Base-by-base conservation (phyloP, 1,284 basidiomycete species). In the Malassezia restricta region DNA sequence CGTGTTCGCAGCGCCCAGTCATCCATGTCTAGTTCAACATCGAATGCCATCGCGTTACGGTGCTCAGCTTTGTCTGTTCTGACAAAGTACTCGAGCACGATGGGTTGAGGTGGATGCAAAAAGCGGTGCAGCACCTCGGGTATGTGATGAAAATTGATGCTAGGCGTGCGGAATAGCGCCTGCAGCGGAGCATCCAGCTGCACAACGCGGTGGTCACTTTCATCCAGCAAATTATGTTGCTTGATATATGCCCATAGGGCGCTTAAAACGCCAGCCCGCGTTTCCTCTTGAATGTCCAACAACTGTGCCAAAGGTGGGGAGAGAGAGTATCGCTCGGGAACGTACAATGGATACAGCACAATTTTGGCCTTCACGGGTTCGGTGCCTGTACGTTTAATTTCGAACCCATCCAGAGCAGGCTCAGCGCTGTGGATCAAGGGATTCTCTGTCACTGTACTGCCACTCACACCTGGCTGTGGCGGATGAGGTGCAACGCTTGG, bases 161-260 rank as follows among this genome's bases (percentile, higher is more conserved):
- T 84, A 33, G 62, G 56, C 17, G 65, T 65, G 52, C 61, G 56
- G 49, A 71, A 60, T 29, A 72, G 59, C 29, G 59, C 57, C 29
- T 59, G 57, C 27, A 72, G 57, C 20, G 65, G 53, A 15, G 57
- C 83, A 58, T 95, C 85, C 1, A 84, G 79, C 39, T 82, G 81
- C 56, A 96, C 81, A 48, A 83, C 76, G 42, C 85, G 81, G 51
- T 84, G 80, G 74, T 96, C 89, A 0, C 83, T 82, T 68, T 91
- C 90, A 74, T 95, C 89, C 74, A 94, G 87, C 15, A 96, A 78
- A 20, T 83, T 82, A 57, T 86, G 79, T 15, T 84, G 76, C 74
- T 92, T 92, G 75, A 95, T 85, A 64, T 94, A 90, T 64, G 84
- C 86, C 91, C 91, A 96, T 8, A 96, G 74, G 0, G 86, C 81